Evolutionary conservation across 306 rosid genomes (phyloP), one percentile per base, ranked within the genome.

Genomic region (Chamaecrista fasciculata): DNA sequence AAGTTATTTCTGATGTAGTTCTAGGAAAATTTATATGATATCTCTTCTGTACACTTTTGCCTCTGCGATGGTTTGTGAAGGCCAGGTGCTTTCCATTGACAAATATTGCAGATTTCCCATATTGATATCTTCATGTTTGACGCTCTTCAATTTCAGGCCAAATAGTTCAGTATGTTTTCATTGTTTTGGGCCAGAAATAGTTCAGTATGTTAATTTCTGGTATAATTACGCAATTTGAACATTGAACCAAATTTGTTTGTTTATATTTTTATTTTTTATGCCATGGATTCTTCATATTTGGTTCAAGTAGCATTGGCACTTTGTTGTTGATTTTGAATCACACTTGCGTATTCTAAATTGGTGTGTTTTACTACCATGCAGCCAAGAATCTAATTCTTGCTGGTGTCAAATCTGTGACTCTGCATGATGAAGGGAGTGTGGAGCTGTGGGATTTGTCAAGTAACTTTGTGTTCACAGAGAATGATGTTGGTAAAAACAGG

Each of bases 311-410:
- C 15, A 29, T 2, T 29, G n/a, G n/a, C n/a, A n/a, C 34, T 29
- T 29, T 29, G 34, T 34, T 6, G 4, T 6, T 53, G n/a, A 36
- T 72, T 6, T 48, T 46, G 24, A 24, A 31, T 65, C 23, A 16
- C 50, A 42, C 31, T 63, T 53, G 39, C 50, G 29, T 39, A 56
- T 71, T 50, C 69, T 77, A 71, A 57, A 56, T 18, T 44, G 14
- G 7, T 16, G 19, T 46, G 47, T 42, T 63, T 49, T 59, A 56
- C 49, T 76, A 56, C 63, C n/a, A n/a, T 86, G 86, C 91, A 92
- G 96, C 95, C 0, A 92, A 92, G 82, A 89, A 92, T 74, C 95
- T 89, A 67, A 81, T 92, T 73, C 92, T 89, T 78, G 95, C 96
- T 69, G 94, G 96, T 59, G 94, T 90, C 48, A 90, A 87, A 73